These are phyloP conservation scores for Aspergillus sp. DNA, from an alignment of 2,329 filamentous ascomycete species.

Conservation along the genomic window DNA sequence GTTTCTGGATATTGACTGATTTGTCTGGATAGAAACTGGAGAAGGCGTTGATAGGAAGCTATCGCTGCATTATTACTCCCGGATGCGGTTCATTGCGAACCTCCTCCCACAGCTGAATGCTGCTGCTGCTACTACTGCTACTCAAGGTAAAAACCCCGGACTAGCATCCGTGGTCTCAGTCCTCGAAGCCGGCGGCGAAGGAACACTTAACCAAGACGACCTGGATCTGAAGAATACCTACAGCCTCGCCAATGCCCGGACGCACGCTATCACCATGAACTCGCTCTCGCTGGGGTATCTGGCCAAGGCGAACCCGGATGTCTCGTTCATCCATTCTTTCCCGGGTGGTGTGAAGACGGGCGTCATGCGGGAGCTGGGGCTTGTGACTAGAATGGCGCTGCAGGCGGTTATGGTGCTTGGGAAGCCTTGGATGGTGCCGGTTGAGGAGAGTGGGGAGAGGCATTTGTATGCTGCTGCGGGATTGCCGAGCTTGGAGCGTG, in stretches of 20 bases:
- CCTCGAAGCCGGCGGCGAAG: slow-evolving; percentile 4
- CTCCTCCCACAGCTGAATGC: slow-evolving; percentile 26
- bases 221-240: neutral
- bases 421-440: slow-evolving; percentile 1
- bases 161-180: slow-evolving; percentile 5
- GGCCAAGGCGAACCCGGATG: neutral
- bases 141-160: neutral
- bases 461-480: slow-evolving; percentile 2
- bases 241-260: neutral
- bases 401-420: neutral
- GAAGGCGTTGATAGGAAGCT: slow-evolving; percentile 34
- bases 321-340: neutral
- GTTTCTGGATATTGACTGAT: neutral
- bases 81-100: slow-evolving; percentile 35
- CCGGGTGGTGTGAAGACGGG: slow-evolving; percentile 3
- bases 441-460: slow-evolving; percentile 9
- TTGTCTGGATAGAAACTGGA: slow-evolving; percentile 22
- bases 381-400: neutral
- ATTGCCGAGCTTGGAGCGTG: too few relatives aligned
- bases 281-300: neutral
- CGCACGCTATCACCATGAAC: slow-evolving; percentile 7
- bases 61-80: slow-evolving; percentile 33
- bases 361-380: neutral
- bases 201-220: neutral
- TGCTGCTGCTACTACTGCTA: neutral